Evolutionary conservation across 305 asterid species (phyloP).

Genomic region (Solanum hybrid): DNA sequence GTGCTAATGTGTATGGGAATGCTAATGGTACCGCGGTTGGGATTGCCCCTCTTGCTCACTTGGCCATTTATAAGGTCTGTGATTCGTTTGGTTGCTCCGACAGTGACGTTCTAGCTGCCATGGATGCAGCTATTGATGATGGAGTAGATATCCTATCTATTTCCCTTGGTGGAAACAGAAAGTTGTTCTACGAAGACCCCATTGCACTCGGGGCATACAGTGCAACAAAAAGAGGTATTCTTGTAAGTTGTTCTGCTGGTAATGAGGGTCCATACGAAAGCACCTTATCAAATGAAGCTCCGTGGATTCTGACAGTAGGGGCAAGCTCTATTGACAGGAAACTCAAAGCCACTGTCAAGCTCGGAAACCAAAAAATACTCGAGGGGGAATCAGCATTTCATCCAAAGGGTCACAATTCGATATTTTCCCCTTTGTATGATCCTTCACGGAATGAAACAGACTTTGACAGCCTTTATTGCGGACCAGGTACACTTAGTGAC

Average conservation of each 20-base stretch:
- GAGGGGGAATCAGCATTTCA: slow-evolving; percentile 17
- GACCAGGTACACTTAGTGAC: background rate
- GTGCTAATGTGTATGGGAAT: background rate
- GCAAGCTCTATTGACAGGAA: slow-evolving; percentile 1
- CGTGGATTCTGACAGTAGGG: slow-evolving; percentile 4
- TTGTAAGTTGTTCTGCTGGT: slow-evolving; percentile 3
- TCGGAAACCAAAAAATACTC: background rate
- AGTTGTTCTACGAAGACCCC: background rate
- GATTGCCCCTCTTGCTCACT: background rate
- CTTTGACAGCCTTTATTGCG: slow-evolving; percentile 8
- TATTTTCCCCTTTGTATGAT: slow-evolving; percentile 16
- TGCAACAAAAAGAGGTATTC: slow-evolving; percentile 2
- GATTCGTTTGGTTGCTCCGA: background rate
- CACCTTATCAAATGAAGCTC: background rate
- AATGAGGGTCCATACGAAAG: background rate
- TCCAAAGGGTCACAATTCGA: slow-evolving; percentile 22
- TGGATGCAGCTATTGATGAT: slow-evolving; percentile 1
- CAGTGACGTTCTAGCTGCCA: background rate
- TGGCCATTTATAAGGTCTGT: slow-evolving; percentile 6
- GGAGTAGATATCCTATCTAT: slow-evolving; percentile 3
- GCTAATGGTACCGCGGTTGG: background rate
- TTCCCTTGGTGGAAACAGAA: background rate
- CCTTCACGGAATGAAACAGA: slow-evolving; percentile 3
- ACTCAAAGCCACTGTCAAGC: background rate
- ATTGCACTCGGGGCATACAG: slow-evolving; percentile 2